Evolutionary conservation across 2,329 filamentous ascomycete species (phyloP).

Genomic region (Ustulina deusta): DNA sequence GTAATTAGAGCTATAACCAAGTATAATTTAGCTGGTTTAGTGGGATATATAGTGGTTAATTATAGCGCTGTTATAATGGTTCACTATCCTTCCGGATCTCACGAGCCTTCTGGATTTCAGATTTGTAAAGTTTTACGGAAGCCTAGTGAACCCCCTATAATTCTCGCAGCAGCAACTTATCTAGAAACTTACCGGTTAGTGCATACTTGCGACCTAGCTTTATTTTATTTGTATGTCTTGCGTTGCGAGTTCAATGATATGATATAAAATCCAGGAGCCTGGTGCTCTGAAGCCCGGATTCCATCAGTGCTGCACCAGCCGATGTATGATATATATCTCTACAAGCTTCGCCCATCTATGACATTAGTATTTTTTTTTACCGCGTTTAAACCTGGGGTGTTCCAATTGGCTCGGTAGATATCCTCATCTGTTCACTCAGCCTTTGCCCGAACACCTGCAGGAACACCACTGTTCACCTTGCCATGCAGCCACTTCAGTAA

Average conservation of each 20-base stretch:
- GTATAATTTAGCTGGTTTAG: too few species aligned
- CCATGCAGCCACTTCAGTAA: constrained; percentile 78
- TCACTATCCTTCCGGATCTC: too few species aligned
- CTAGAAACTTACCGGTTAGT: too few species aligned
- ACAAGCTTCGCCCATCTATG: neutral
- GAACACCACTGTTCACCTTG: constrained; percentile 67
- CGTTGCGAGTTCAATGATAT: neutral
- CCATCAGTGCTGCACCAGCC: neutral
- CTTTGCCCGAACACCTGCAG: constrained; percentile 38
- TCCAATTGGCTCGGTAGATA: neutral
- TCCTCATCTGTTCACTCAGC: constrained; percentile 32
- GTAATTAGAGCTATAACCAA: too few species aligned
- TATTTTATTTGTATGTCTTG: neutral
- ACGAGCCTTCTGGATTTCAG: too few species aligned
- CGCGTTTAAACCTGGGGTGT: neutral
- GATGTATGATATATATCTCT: constrained; percentile 3
- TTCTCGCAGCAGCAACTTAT: neutral
- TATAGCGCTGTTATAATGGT: neutral
- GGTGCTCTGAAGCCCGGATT: neutral
- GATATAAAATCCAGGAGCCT: neutral
- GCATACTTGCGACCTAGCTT: too few species aligned
- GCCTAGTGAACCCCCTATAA: neutral
- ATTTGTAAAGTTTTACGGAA: too few species aligned
- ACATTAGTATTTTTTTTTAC: neutral
- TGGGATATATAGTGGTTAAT: neutral